These are phyloP conservation scores for Ophiocordyceps australis DNA, from an alignment of 2,329 filamentous ascomycete genomes.

Conservation along the genomic window DNA sequence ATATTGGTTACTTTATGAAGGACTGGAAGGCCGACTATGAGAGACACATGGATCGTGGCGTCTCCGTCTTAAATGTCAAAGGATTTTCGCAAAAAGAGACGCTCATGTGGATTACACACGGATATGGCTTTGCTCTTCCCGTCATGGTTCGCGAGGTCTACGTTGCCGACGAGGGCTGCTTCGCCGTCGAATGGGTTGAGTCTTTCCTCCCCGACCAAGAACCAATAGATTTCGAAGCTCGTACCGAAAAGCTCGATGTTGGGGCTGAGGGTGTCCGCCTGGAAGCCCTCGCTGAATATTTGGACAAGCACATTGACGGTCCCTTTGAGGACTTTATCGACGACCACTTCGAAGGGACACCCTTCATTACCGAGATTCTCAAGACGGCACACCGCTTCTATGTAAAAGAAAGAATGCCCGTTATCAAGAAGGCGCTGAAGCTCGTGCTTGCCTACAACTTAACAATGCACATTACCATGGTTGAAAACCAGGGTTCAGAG, in stretches of 20 bases:
- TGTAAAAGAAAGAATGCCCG: slow-evolving; percentile 67
- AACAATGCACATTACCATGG: slow-evolving; percentile 84
- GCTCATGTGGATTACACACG: slow-evolving; percentile 84
- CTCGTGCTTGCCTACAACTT: slow-evolving; percentile 91
- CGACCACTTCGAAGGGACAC: slow-evolving; percentile 89
- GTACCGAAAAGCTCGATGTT: slow-evolving; percentile 76
- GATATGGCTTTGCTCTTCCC: slow-evolving; percentile 82
- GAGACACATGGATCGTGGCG: slow-evolving; percentile 68
- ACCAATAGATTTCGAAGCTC: slow-evolving; percentile 66
- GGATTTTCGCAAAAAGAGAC: slow-evolving; percentile 52
- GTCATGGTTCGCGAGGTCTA: slow-evolving; percentile 89
- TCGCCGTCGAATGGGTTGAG: slow-evolving; percentile 89
- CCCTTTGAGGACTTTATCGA: slow-evolving; percentile 89
- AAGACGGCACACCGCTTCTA: slow-evolving; percentile 94
- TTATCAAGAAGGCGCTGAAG: slow-evolving; percentile 90
- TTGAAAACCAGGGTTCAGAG: slow-evolving; percentile 75
- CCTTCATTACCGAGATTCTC: slow-evolving; percentile 86
- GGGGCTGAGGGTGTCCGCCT: slow-evolving; percentile 75
- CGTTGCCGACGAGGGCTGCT: slow-evolving; percentile 81
- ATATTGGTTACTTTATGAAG: slow-evolving; percentile 97
- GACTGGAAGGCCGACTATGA: slow-evolving; percentile 97
- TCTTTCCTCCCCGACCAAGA: slow-evolving; percentile 48
- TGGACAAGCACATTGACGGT: slow-evolving; percentile 85
- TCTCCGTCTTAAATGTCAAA: slow-evolving; percentile 91
- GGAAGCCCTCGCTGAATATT: slow-evolving; percentile 70